Evolutionary conservation across 805 yeast species (phyloP).

Genomic region (Candida boleticola): DNA sequence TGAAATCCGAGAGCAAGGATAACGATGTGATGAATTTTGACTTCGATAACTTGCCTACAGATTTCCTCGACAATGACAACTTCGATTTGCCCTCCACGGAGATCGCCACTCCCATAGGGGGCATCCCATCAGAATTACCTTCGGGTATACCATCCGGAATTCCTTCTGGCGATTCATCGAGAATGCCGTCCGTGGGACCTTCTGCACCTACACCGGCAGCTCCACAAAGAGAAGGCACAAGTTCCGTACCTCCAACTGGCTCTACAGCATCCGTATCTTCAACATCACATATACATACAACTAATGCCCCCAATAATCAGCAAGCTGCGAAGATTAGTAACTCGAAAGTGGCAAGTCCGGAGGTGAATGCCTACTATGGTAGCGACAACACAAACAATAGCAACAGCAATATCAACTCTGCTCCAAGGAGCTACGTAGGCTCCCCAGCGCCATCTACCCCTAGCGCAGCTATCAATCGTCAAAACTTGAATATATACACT

Average conservation of each 20-base stretch:
- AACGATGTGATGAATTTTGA: conserved; percentile 14
- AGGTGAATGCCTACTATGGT: background rate
- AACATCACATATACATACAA: no score
- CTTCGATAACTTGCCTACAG: conserved; percentile 19
- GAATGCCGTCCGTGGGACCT: background rate
- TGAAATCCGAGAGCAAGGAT: conserved; percentile 1
- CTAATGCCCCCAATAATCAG: background rate
- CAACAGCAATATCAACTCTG: background rate
- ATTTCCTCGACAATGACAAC: conserved; percentile 12
- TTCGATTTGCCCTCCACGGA: background rate
- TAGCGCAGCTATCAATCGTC: background rate
- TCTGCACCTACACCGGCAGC: background rate
- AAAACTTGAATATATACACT: conserved; percentile 1
- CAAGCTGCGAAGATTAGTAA: background rate
- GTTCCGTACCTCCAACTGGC: background rate
- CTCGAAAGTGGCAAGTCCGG: background rate
- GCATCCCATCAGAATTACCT: background rate
- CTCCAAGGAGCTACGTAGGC: background rate
- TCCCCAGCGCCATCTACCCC: conserved; percentile 1
- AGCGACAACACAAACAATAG: background rate
- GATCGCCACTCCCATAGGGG: background rate
- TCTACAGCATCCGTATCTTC: no score
- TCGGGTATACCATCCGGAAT: background rate
- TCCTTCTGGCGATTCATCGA: background rate
- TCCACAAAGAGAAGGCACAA: background rate